Percentiles rank a stretch among this genome's conserved stretches.
phyloP scores from a whole-genome alignment of 2,329 filamentous ascomycete species.

The Calonectria hongkongensis region DNA sequence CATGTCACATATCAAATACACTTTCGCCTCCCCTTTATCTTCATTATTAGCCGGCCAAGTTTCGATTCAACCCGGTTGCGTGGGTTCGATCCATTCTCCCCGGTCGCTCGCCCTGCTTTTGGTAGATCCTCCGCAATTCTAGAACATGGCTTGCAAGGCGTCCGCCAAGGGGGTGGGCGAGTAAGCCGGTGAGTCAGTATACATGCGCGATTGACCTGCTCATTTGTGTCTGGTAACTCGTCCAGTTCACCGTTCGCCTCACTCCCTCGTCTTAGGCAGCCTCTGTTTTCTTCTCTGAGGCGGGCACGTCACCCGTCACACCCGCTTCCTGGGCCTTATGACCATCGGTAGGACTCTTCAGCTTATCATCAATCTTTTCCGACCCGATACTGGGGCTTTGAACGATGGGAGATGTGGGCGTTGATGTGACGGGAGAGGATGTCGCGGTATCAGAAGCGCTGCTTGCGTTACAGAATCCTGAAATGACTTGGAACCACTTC shows the following conservation, averaged over 20 bases:
- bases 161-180: neutral
- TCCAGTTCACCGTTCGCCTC: constrained; percentile 45
- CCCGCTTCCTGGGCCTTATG: constrained; percentile 69
- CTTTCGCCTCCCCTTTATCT: constrained; percentile 39
- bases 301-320: constrained; percentile 59
- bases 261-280: constrained; percentile 44
- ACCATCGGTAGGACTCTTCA: constrained; percentile 46
- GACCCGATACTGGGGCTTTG: constrained; percentile 29
- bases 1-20: constrained; percentile 32
- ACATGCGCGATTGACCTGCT: constrained; percentile 36
- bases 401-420: constrained; percentile 56
- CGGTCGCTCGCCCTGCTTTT: constrained; percentile 45
- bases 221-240: constrained; percentile 33
- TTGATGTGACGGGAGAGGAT: constrained; percentile 52
- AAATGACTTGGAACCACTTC: constrained; percentile 89
- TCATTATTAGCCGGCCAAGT: constrained; percentile 39
- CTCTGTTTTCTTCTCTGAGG: constrained; percentile 49
- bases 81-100: constrained; percentile 18
- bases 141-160: constrained; percentile 17
- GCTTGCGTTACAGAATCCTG: constrained; percentile 73
- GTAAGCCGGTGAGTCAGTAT: constrained; percentile 33
- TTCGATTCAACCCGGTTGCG: constrained; percentile 26
- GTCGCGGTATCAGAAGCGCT: constrained; percentile 57
- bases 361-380: constrained; percentile 45
- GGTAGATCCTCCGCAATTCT: constrained; percentile 19